phyloP scores from a whole-genome alignment of 257 asterid species.

The Nicotiana undulata region DNA sequence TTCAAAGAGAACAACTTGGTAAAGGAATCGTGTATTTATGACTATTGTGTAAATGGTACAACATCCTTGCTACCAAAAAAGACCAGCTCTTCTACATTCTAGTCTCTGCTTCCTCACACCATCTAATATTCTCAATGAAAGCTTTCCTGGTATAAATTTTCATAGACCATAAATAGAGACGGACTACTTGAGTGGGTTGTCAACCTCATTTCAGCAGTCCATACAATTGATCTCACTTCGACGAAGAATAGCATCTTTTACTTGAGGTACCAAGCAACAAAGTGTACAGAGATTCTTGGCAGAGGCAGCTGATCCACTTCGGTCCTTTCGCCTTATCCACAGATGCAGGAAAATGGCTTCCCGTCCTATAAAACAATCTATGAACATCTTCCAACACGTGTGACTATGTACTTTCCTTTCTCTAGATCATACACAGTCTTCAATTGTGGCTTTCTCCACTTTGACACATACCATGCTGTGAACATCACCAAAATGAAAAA shows the following conservation, averaged over 20 bases:
- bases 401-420: constrained; percentile 88
- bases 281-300: background rate
- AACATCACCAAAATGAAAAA: constrained; percentile 34
- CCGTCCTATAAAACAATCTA: constrained; percentile 21
- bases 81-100: background rate
- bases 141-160: background rate
- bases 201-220: background rate
- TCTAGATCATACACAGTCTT: constrained; percentile 93
- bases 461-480: constrained; percentile 37
- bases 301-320: background rate
- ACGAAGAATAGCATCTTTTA: background rate
- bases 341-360: constrained; percentile 9
- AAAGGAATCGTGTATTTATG: background rate
- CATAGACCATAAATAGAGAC: background rate
- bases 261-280: constrained; percentile 1
- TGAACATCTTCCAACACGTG: constrained; percentile 62
- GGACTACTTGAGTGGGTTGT: background rate
- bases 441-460: constrained; percentile 68
- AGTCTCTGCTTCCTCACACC: background rate
- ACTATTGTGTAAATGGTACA: background rate
- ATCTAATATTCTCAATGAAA: background rate
- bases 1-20: background rate
- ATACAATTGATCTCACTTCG: background rate
- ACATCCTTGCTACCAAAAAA: background rate
- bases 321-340: constrained; percentile 4